Base-by-base conservation (phyloP, 768 basidiomycete species). In the Auricularia cornea region DNA sequence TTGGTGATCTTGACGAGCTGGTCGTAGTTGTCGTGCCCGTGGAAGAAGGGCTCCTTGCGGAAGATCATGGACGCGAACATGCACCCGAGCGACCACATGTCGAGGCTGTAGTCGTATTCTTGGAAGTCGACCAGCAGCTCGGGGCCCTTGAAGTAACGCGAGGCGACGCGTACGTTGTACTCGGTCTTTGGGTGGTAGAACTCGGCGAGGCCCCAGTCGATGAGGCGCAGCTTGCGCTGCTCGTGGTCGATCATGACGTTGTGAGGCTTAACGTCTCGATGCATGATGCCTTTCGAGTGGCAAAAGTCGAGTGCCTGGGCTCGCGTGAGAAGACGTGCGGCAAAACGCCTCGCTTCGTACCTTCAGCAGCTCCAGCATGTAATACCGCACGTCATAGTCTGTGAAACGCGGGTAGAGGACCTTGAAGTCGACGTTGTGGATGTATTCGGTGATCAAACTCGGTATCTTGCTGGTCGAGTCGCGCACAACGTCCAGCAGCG, bases 21-120 rank as follows among this genome's bases (percentile, higher is more conserved):
- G 77, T 98, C 96, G 71, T 96, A 96, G 76, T 98, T 98, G 76
- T 98, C 95, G 72, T 97, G 95, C 18, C 96, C 96, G 71, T 98
- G 96, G 84, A 98, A 98, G 80, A 98, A 97, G 28, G 96, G 96
- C 74, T 98, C 96, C 75, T 98, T 98, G 69, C 96, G 87, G 84
- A 98, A 98, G 70, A 98, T 98, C 96, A 98, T 98, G 20, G 92
- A 94, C 10, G 96, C 96, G 75, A 96, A 97, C 94, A 96, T 98
- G 73, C 96, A 98, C 20, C 96, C 96, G 71, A 91, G 88, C 77
- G 92, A 94, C 96, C 96, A 98, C 92, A 98, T 93, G 74, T 98
- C 95, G 69, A 98, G 77, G 75, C 90, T 92, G 73, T 97, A 97
- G 74, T 98, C 96, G 68, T 98, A 98, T 73, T 97, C 94, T 74